Percentiles rank a stretch among this genome's conserved stretches.
Conservation (phyloP, 1,284 basidiomycete species). For the Sanghuangporus baumii region DNA sequence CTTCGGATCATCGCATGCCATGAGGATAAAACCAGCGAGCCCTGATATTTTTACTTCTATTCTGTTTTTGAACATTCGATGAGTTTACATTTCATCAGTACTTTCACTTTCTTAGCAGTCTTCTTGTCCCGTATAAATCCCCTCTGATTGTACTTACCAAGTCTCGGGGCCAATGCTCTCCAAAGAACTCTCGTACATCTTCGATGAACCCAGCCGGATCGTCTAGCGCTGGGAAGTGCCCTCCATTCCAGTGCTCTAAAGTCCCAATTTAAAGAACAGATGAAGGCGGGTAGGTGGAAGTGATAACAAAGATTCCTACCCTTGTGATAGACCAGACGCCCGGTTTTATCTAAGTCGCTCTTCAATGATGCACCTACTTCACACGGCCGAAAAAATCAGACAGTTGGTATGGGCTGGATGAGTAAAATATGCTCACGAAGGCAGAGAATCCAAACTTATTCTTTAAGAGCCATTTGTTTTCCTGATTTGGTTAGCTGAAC, state of each 20-base stretch:
- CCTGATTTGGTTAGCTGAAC: not conserved
- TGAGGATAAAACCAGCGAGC: too few species aligned
- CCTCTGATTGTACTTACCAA: too few species aligned
- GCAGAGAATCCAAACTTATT: constrained; percentile 20
- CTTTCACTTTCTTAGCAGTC: not conserved
- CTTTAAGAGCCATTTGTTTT: constrained; percentile 12
- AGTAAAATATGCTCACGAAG: constrained; percentile 15
- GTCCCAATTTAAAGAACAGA: not conserved
- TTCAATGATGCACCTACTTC: not conserved
- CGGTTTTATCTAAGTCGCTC: not conserved
- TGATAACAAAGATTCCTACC: not conserved
- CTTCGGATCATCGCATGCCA: too few species aligned
- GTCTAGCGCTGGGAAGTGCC: not conserved
- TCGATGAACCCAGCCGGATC: not conserved
- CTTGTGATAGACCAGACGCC: not conserved
- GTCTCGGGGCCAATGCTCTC: too few species aligned
- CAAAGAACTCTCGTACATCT: not conserved
- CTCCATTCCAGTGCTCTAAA: not conserved
- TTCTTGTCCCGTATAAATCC: not conserved
- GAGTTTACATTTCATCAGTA: not conserved
- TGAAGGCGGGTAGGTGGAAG: not conserved
- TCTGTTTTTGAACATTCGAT: too few species aligned
- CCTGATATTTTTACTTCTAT: too few species aligned
- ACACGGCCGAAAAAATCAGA: not conserved
- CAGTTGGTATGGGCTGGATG: not conserved